Percentiles rank a stretch among this genome's conserved stretches.
Conservation (phyloP, 1,139 yeast species). For the Kodamaea sp. region DNA sequence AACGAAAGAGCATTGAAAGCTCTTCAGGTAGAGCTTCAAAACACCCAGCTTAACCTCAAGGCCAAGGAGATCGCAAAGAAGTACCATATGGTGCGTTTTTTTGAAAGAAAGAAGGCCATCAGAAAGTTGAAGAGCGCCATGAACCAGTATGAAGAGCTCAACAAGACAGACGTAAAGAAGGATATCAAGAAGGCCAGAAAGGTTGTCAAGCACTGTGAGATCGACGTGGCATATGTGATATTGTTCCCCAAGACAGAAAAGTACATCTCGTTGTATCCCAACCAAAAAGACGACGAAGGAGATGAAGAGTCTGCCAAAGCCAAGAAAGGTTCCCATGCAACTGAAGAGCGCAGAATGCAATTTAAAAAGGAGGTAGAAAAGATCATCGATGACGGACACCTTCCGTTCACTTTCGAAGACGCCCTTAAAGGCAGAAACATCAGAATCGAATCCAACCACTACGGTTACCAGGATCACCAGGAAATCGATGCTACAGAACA, state of each 20-base stretch:
- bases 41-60: constrained; percentile 50
- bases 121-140: constrained; percentile 69
- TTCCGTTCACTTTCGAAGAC: constrained; percentile 62
- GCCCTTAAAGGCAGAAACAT: constrained; percentile 51
- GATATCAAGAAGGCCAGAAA: constrained; percentile 54
- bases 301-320: constrained; percentile 41
- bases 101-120: constrained; percentile 85
- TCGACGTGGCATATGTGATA: constrained; percentile 75
- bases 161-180: constrained; percentile 47
- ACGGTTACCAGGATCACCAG: constrained; percentile 12
- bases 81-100: constrained; percentile 92
- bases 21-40: constrained; percentile 62
- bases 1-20: constrained; percentile 87
- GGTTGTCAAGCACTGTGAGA: constrained; percentile 56
- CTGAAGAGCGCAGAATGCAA: constrained; percentile 51
- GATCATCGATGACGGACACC: constrained; percentile 48
- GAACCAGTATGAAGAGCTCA: constrained; percentile 45
- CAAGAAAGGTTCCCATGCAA: constrained; percentile 45
- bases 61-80: constrained; percentile 67
- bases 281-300: constrained; percentile 26
- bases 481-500: constrained; percentile 47
- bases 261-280: constrained; percentile 77
- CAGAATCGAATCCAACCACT: constrained; percentile 20
- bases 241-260: constrained; percentile 79
- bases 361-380: constrained; percentile 54